Evolutionary conservation across 2,329 filamentous ascomycete species (phyloP).

Genomic region (Pyrenochaeta sp.): DNA sequence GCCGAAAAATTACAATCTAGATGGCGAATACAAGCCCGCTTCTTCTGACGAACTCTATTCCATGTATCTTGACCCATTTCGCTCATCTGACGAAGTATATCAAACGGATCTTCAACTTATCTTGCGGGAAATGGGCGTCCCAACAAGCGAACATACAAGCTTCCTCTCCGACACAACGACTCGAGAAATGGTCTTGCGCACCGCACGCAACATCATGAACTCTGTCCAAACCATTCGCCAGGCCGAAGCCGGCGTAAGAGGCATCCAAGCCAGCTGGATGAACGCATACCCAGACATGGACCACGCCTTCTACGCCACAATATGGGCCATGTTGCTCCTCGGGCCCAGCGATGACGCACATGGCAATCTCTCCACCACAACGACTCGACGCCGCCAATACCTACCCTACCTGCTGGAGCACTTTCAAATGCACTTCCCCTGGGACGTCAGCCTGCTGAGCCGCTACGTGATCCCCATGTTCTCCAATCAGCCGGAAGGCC

Average conservation of each 20-base stretch:
- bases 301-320: slow-evolving; percentile 72
- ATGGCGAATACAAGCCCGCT: slow-evolving; percentile 47
- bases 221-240: slow-evolving; percentile 65
- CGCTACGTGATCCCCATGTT: slow-evolving; percentile 72
- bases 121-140: slow-evolving; percentile 62
- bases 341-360: slow-evolving; percentile 37
- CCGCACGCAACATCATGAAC: slow-evolving; percentile 80
- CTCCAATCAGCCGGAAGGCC: slow-evolving; percentile 59
- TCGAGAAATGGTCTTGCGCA: slow-evolving; percentile 74
- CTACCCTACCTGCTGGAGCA: slow-evolving; percentile 71
- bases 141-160: slow-evolving; percentile 48
- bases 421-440: slow-evolving; percentile 70
- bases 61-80: slow-evolving; percentile 88
- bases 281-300: slow-evolving; percentile 57
- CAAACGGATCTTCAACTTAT: slow-evolving; percentile 65
- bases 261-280: slow-evolving; percentile 35
- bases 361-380: slow-evolving; percentile 20
- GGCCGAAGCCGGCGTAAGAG: slow-evolving; percentile 26
- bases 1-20: slow-evolving; percentile 62
- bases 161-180: slow-evolving; percentile 71
- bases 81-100: slow-evolving; percentile 71
- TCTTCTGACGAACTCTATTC: slow-evolving; percentile 43
- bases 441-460: slow-evolving; percentile 75
- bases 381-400: slow-evolving; percentile 60
- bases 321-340: slow-evolving; percentile 70